Base-by-base conservation (phyloP, 1,139 yeast genomes). In the Scheffersomyces illinoinensis region DNA sequence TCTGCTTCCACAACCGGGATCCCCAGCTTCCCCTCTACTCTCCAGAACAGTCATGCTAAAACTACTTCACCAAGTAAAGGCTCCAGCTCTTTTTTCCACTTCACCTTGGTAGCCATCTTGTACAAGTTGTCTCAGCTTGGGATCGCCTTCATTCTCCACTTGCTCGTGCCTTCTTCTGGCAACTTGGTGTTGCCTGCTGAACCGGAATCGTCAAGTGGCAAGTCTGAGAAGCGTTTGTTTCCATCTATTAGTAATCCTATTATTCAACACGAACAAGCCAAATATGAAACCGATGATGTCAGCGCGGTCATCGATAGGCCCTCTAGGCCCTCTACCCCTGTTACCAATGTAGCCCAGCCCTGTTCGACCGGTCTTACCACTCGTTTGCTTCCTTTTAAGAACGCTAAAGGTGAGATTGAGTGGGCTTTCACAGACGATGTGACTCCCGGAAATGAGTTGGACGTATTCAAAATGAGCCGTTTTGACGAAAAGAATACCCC, bases 311-410 rank as follows among this genome's bases (percentile, higher is more conserved):
- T 53, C 19, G 47, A 53, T 5, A 23, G 26, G 5, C 24, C 56
- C 39, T 58, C 56, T 5, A 23, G 26, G 5, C 24, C 56, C 39
- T 58, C 56, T 26, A 57, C 61, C 1, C 49, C 48, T 51, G 61
- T 33, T 56, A 57, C 56, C 12, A 54, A 58, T n/a, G 53, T 58
- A 19, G 68, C 72, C 50, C 68, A 70, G 52, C 76, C 80, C 14
- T 86, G 90, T 66, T 82, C 89, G 24, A 84, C 88, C 8, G 79
- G 80, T 5, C 65, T 75, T 47, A 76, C 84, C 50, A 76, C 87
- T 2, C 75, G 82, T 57, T 74, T 84, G 49, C 72, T 84, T 23
- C 86, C 88, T 5, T 76, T 80, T 62, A 85, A 83, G 56, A 85
- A 84, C 65, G 73, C 72, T 14, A 75, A 78, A 50, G 90, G 90